Base-by-base conservation (phyloP, 228 moss, liverwort and hornwort genomes). In the Sphagnum magellanicum region DNA sequence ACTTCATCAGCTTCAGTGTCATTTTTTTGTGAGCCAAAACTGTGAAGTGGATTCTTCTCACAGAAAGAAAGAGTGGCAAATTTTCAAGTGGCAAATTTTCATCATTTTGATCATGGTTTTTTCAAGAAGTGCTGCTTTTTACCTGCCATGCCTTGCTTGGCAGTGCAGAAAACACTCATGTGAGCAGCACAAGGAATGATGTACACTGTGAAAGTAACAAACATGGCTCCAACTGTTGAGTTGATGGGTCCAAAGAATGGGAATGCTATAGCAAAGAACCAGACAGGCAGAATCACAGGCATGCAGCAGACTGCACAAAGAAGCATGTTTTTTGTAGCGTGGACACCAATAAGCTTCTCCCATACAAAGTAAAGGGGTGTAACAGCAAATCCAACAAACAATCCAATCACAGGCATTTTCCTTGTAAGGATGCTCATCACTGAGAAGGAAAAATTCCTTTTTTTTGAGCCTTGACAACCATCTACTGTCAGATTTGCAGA, bases 221-320 rank as follows among this genome's bases (percentile, higher is more conserved):
- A 68, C 63, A 93, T 71, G 10, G 91, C 87, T 4, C 91, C 91
- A 0, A 93, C 93, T 1, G 91, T 71, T 63, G 93, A 93, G 72
- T 93, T 93, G 76, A 91, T 93, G 49, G 93, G 93, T 15, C 93
- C 93, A 12, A 93, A 93, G 83, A 93, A 93, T 6, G 93, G 93
- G 68, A 93, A 93, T 6, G 89, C 91, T 61, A 93, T 93, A 66
- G 93, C 93, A 48, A 93, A 79, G 78, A 93, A 93, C 93, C 93
- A 91, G 60, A 93, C 87, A 2, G 93, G 93, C 11, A 93, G 50
- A 10, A 93, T 91, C 12, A 91, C 89, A 5, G 91, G 89, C 76
- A 93, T 83, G 63, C 91, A 72, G 16, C 83, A 78, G 5, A 93
- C 65, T 0, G 91, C 87, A 60, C 83, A 72, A 67, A 93, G 68